Evolutionary conservation across 257 asterid species (phyloP), one percentile per base, ranked within the genome.

Genomic region (Gentiana dahurica): DNA sequence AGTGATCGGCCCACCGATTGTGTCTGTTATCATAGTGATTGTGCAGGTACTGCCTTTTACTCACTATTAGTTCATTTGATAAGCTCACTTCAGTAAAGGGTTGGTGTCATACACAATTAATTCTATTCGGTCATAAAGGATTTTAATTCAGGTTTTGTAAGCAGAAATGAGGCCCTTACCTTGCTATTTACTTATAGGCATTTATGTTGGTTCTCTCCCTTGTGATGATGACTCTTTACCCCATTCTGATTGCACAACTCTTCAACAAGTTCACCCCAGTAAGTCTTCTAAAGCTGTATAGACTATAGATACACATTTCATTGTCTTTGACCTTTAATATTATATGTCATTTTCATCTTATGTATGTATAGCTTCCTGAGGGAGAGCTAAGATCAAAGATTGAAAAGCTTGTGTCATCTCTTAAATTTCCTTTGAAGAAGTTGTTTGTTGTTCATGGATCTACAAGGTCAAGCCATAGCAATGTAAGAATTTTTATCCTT

Each of bases 81-180:
- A 24, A 44, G 34, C 53, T 58, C 37, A 36, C 39, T 36, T 36
- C 39, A 8, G 6, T 12, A 5, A 34, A 34, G 12, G 3, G 48
- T 0, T 73, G 65, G 36, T 15, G 52, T 11, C 58, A 59, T 49
- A 1, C 12, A 49, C 39, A 34, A 39, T 41, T 2, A 35, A 24
- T 24, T n/a, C 65, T 36, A 55, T 37, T 56, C 53, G 36, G 15
- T 49, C 6, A 7, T 49, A 11, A 52, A 61, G 51, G 34, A 1
- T 57, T 49, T n/a, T 55, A 13, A 58, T 62, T 51, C 9, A 1
- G 46, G 46, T 67, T 65, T 73, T 72, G 55, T 70, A 68, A 41
- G 86, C 94, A 92, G 98, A 92, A 85, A 81, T 97, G 98, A 78
- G 97, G 97, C 61, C 97, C 98, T 9, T 88, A 88, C 85, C 70